phyloP scores from a whole-genome alignment of 2,329 filamentous ascomycete species.

The Ceratocystis papillata region DNA sequence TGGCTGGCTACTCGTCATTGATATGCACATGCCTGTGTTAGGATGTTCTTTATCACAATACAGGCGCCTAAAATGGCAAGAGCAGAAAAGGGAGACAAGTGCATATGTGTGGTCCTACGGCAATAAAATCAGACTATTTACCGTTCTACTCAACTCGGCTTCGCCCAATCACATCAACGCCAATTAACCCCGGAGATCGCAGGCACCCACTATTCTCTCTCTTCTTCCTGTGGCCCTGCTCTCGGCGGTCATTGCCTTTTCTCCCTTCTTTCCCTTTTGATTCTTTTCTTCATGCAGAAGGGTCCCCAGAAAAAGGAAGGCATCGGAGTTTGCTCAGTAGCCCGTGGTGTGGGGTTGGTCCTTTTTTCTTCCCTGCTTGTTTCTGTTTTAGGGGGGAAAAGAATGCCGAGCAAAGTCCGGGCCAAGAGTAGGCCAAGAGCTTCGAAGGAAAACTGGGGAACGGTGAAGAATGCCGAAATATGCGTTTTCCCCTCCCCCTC shows the following conservation, averaged over 20 bases:
- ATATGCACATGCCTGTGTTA: too few relatives aligned
- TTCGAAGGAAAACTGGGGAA: not conserved
- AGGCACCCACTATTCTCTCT: too few relatives aligned
- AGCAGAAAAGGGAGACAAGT: too few relatives aligned
- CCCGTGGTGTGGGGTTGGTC: not conserved
- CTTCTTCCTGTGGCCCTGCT: too few relatives aligned
- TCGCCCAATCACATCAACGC: too few relatives aligned
- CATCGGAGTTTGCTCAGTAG: not conserved
- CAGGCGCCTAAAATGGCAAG: too few relatives aligned
- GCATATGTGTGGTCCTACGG: not conserved
- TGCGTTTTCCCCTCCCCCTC: not conserved
- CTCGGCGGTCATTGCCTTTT: not conserved
- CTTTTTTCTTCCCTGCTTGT: not conserved
- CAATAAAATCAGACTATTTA: not conserved
- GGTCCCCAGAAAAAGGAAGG: slow-evolving; percentile 13
- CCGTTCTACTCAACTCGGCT: too few relatives aligned
- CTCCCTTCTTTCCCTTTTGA: not conserved
- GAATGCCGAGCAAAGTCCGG: slow-evolving; percentile 12
- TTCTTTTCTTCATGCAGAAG: not conserved
- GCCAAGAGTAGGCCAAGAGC: not conserved
- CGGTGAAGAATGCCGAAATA: slow-evolving; percentile 2
- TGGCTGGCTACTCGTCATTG: too few relatives aligned
- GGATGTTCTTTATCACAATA: too few relatives aligned
- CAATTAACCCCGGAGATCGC: too few relatives aligned
- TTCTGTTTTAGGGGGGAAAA: not conserved